These are phyloP conservation scores for Macadamia integrifolia DNA, from an alignment of 164 flowering plant genomes.

Conservation along the genomic window DNA sequence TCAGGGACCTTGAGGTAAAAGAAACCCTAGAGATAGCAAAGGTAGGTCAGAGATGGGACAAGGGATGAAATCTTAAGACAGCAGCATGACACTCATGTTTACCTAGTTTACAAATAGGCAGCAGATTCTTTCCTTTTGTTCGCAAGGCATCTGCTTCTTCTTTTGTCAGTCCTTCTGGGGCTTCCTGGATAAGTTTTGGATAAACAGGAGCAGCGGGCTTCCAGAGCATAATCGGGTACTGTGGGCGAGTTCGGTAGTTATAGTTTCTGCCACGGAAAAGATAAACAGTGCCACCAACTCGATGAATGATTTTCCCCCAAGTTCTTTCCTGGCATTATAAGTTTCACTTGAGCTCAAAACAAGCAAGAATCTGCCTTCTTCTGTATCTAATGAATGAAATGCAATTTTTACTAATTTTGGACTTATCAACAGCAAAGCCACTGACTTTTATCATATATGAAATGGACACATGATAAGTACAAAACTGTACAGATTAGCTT, in stretches of 20 bases:
- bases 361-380: background rate
- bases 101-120: constrained; percentile 90
- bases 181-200: constrained; percentile 95
- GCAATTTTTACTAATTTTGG: no score
- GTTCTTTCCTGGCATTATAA: constrained; percentile 62
- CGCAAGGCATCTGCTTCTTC: constrained; percentile 71
- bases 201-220: constrained; percentile 97
- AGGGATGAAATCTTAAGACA: no score
- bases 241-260: constrained; percentile 65
- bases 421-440: no score
- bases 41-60: no score
- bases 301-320: constrained; percentile 78
- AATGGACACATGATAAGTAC: no score
- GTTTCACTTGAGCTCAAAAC: constrained; percentile 6
- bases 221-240: constrained; percentile 92
- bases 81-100: constrained; percentile 1
- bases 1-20: no score
- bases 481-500: no score
- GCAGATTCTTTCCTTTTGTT: constrained; percentile 60
- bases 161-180: constrained; percentile 88
- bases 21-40: no score
- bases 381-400: background rate
- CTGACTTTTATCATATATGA: no score
- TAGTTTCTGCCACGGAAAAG: constrained; percentile 93
- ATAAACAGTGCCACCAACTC: constrained; percentile 77